phyloP scores from a whole-genome alignment of 2,329 filamentous ascomycete genomes.

The Fusarium equiseti region DNA sequence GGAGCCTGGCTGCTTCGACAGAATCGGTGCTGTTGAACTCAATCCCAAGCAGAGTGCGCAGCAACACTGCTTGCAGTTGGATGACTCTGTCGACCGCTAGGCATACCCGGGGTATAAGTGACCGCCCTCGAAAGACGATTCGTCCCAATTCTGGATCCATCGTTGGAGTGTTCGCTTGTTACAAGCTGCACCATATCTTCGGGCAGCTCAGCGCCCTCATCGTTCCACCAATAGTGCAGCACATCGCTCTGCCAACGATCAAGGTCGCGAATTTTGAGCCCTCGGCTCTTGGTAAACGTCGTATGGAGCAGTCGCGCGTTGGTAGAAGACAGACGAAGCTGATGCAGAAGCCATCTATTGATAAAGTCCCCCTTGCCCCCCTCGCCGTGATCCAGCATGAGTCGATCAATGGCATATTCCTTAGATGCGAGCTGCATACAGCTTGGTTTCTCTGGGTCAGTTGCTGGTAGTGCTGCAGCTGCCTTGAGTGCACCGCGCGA shows the following conservation, averaged over 20 bases:
- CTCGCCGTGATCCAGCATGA: conserved; percentile 53
- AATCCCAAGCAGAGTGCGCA: conserved; percentile 24
- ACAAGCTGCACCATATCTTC: conserved; percentile 24
- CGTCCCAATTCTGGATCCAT: conserved; percentile 46
- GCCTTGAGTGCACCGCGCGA: conserved; percentile 56
- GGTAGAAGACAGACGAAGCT: conserved; percentile 60
- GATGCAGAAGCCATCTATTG: conserved; percentile 65
- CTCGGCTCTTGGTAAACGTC: conserved; percentile 47
- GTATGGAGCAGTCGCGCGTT: conserved; percentile 59
- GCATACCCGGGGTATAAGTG: conserved; percentile 42
- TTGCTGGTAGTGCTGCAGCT: conserved; percentile 54
- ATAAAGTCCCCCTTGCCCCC: conserved; percentile 61
- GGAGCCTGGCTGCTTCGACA: not conserved
- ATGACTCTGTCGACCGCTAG: conserved; percentile 14
- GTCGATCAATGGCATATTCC: conserved; percentile 61
- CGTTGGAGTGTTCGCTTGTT: conserved; percentile 44
- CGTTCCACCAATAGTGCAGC: conserved; percentile 55
- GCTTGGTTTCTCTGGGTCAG: conserved; percentile 51
- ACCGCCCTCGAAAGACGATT: conserved; percentile 46
- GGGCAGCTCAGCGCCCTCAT: conserved; percentile 39
- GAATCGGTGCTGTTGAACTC: not conserved
- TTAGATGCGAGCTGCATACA: conserved; percentile 59
- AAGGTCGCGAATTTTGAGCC: conserved; percentile 51
- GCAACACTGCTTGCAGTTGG: conserved; percentile 19
- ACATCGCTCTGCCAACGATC: conserved; percentile 55